Percentiles rank a stretch among this genome's conserved stretches.
These are phyloP conservation scores for Collybia nuda DNA, from an alignment of 768 basidiomycete species.

Conservation along the genomic window DNA sequence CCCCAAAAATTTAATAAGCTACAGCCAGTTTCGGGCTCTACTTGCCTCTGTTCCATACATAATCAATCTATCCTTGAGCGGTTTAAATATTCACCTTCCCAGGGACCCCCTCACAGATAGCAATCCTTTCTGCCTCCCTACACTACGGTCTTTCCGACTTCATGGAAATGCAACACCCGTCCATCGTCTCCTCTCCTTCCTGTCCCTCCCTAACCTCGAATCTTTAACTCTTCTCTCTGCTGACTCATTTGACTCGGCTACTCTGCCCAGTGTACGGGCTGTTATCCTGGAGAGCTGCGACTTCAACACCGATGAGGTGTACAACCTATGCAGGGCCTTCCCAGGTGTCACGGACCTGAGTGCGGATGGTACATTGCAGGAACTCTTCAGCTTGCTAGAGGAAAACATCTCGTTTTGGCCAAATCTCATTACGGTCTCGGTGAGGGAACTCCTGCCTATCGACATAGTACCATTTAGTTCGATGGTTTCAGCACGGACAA, in stretches of 20 bases:
- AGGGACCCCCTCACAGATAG: constrained; percentile 26
- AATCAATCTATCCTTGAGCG: constrained; percentile 40
- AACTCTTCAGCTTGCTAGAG: constrained; percentile 23
- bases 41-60: constrained; percentile 33
- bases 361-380: constrained; percentile 31
- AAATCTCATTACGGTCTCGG: constrained; percentile 27
- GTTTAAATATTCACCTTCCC: constrained; percentile 33
- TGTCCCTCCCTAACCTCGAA: constrained; percentile 35
- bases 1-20: constrained; percentile 31
- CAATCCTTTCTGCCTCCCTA: constrained; percentile 29
- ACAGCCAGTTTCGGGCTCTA: constrained; percentile 32
- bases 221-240: constrained; percentile 32
- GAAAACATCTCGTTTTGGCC: constrained; percentile 28
- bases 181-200: constrained; percentile 32
- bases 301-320: constrained; percentile 29
- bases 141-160: constrained; percentile 39
- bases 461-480: constrained; percentile 31
- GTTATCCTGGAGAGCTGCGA: constrained; percentile 32
- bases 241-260: constrained; percentile 30
- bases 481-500: constrained; percentile 25
- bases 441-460: constrained; percentile 28
- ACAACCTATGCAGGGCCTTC: constrained; percentile 31
- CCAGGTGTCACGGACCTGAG: constrained; percentile 31
- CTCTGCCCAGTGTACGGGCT: constrained; percentile 30
- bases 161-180: constrained; percentile 32